Evolutionary conservation across 495 filamentous ascomycete species (phyloP).

Genomic region (Lasiosphaeris hirsuta): DNA sequence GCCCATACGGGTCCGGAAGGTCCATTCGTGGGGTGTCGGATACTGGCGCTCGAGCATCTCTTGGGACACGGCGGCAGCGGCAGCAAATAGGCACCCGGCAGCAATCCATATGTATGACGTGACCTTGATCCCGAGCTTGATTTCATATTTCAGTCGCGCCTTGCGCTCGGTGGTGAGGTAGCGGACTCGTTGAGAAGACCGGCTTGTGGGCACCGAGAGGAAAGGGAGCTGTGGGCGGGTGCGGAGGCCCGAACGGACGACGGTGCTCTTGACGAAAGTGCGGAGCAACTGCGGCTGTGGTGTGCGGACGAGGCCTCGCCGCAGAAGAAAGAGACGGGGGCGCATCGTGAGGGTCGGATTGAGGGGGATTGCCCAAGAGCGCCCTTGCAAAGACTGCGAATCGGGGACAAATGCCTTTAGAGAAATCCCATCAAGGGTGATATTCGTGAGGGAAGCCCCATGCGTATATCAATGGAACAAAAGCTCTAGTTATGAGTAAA

Average conservation of each 20-base stretch:
- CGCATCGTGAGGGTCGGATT: conserved; percentile 17
- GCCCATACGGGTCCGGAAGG: conserved; percentile 55
- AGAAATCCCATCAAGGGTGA: too few relatives aligned
- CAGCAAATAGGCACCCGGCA: conserved; percentile 48
- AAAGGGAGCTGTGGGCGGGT: conserved; percentile 77
- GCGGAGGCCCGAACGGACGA: conserved; percentile 16
- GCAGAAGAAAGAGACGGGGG: conserved; percentile 22
- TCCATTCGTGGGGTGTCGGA: conserved; percentile 75
- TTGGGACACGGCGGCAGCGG: conserved; percentile 58
- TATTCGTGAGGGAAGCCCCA: too few relatives aligned
- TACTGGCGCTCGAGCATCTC: conserved; percentile 69
- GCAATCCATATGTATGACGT: conserved; percentile 54
- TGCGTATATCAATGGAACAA: too few relatives aligned
- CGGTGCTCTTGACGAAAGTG: conserved; percentile 26
- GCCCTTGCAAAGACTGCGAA: too few relatives aligned
- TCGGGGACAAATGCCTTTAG: too few relatives aligned
- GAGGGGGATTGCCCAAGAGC: too few relatives aligned
- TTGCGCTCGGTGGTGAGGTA: conserved; percentile 74
- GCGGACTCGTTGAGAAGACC: conserved; percentile 56
- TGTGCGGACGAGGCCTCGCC: conserved; percentile 14
- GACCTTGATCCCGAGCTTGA: conserved; percentile 59
- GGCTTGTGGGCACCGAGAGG: conserved; percentile 49
- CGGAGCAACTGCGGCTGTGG: conserved; percentile 11
- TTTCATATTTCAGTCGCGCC: conserved; percentile 60
- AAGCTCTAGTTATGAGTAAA: too few relatives aligned